phyloP scores from a whole-genome alignment of 2,329 filamentous ascomycete species.

The Elsinoe perseae region DNA sequence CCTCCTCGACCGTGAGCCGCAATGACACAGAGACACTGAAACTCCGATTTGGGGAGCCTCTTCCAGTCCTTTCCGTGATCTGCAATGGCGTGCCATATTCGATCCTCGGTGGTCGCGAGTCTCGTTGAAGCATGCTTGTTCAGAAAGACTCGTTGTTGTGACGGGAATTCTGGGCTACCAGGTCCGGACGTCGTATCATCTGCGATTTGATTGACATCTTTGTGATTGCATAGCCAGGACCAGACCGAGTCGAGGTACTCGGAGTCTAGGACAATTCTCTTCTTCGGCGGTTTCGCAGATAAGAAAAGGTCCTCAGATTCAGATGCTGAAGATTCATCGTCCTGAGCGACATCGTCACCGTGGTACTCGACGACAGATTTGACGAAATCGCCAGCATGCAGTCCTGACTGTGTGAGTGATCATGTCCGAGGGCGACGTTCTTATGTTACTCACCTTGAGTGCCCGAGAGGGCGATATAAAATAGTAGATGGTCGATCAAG shows the following conservation, averaged over 20 bases:
- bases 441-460: slow-evolving; percentile 44
- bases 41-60: slow-evolving; percentile 48
- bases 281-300: slow-evolving; percentile 22
- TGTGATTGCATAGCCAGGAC: slow-evolving; percentile 49
- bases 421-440: slow-evolving; percentile 4
- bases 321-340: background rate
- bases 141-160: slow-evolving; percentile 8
- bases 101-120: slow-evolving; percentile 47
- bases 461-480: slow-evolving; percentile 52
- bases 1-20: slow-evolving; percentile 47
- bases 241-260: slow-evolving; percentile 48
- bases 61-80: slow-evolving; percentile 52
- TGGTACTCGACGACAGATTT: slow-evolving; percentile 33
- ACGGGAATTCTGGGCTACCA: background rate
- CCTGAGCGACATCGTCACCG: slow-evolving; percentile 17
- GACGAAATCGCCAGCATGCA: slow-evolving; percentile 35
- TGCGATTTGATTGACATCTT: slow-evolving; percentile 43
- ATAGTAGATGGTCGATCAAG: slow-evolving; percentile 51
- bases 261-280: slow-evolving; percentile 37
- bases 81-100: slow-evolving; percentile 53
- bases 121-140: slow-evolving; percentile 23
- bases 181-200: background rate
- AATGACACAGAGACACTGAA: slow-evolving; percentile 51
- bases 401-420: slow-evolving; percentile 27
- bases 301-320: slow-evolving; percentile 23